Evolutionary conservation across 768 basidiomycete species (phyloP).

Genomic region (Boletus fagicola): DNA sequence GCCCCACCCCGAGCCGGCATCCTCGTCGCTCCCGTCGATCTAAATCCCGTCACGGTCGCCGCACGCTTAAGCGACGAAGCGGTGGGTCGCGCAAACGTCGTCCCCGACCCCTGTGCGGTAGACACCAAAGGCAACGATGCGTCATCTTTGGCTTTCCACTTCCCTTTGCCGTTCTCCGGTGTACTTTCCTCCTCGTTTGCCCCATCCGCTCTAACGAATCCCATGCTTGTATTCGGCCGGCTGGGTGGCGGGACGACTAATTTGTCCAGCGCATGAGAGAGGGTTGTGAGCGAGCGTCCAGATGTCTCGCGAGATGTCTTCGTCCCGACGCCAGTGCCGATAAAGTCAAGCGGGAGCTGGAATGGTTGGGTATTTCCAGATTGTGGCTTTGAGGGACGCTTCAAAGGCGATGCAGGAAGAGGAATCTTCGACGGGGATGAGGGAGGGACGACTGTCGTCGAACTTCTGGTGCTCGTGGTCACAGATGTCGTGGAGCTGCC

Average conservation of each 20-base stretch:
- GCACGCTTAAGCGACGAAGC: conserved; percentile 32
- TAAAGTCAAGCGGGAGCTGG: conserved; percentile 6
- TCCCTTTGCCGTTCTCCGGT: conserved; percentile 13
- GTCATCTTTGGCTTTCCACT: conserved; percentile 26
- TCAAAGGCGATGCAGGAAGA: conserved; percentile 21
- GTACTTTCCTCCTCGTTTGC: not conserved
- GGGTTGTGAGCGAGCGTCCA: conserved; percentile 56
- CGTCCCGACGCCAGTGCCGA: not conserved
- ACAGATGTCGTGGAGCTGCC: not conserved
- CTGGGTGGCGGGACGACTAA: conserved; percentile 64
- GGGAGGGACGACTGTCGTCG: conserved; percentile 4
- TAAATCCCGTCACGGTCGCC: conserved; percentile 14
- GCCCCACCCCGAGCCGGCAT: conserved; percentile 6
- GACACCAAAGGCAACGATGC: conserved; percentile 9
- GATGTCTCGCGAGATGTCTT: conserved; percentile 4
- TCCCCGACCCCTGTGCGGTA: not conserved
- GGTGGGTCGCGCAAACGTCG: conserved; percentile 29
- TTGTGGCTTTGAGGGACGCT: conserved; percentile 13
- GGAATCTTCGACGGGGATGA: conserved; percentile 32
- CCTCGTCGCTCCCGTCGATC: conserved; percentile 1
- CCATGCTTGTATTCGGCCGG: conserved; percentile 68
- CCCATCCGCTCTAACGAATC: conserved; percentile 45
- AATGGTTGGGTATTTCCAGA: conserved; percentile 2
- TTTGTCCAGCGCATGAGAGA: conserved; percentile 64
- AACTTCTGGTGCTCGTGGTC: conserved; percentile 7